A percentile compares a stretch with the other conserved stretches of the same genome.
Conservation (phyloP, 2,329 filamentous ascomycete species). For the Pestalotiopsis sp. region DNA sequence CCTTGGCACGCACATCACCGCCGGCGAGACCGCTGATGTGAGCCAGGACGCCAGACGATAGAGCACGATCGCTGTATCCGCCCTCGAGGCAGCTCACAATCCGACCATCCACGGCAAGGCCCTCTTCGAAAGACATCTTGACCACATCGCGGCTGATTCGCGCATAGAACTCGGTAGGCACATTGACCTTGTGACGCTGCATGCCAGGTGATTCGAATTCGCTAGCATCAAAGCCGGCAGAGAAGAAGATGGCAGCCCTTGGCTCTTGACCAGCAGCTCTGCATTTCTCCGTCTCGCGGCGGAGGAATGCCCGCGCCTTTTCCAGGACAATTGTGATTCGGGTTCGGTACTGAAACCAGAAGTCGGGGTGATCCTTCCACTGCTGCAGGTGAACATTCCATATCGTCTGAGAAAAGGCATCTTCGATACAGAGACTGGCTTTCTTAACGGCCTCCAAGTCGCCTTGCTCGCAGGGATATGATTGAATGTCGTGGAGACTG, state of each 20-base stretch:
- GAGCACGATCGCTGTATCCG: constrained; percentile 90
- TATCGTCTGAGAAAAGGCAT: constrained; percentile 88
- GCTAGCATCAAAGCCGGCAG: constrained; percentile 94
- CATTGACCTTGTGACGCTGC: constrained; percentile 95
- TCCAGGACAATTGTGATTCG: constrained; percentile 78
- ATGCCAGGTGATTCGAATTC: constrained; percentile 92
- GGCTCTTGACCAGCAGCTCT: constrained; percentile 62
- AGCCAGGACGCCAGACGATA: constrained; percentile 86
- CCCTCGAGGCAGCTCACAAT: constrained; percentile 94
- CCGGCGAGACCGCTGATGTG: constrained; percentile 83
- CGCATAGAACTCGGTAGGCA: constrained; percentile 96
- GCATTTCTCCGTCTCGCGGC: constrained; percentile 69
- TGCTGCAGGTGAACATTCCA: constrained; percentile 95
- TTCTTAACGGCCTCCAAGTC: constrained; percentile 92
- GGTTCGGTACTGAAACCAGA: constrained; percentile 84
- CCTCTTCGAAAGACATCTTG: constrained; percentile 78
- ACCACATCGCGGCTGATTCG: constrained; percentile 86
- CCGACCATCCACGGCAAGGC: constrained; percentile 76
- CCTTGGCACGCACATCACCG: constrained; percentile 43
- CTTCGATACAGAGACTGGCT: constrained; percentile 91
- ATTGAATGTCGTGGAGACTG: constrained; percentile 97
- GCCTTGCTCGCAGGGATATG: constrained; percentile 93
- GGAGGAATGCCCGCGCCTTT: constrained; percentile 80
- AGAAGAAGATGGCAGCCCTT: constrained; percentile 89
- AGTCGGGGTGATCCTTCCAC: constrained; percentile 82